phyloP scores from a whole-genome alignment of 1,139 yeast species.

The Saccharomycopsis hybrid region DNA sequence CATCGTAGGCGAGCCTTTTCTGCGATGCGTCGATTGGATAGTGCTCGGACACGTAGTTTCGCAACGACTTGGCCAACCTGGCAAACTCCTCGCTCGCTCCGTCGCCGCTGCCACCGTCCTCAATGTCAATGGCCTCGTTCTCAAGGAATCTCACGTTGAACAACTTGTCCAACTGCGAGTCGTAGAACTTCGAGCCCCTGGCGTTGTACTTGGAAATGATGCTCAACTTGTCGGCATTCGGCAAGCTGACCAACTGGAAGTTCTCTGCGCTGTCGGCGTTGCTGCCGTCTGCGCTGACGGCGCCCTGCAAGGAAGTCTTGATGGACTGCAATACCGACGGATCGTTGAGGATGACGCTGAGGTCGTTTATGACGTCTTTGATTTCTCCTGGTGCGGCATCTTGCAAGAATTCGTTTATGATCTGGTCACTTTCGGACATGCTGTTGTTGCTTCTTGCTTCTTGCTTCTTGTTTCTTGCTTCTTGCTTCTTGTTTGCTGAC shows the following conservation, averaged over 20 bases:
- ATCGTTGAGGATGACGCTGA: slow-evolving; percentile 28
- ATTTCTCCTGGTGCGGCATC: slow-evolving; percentile 33
- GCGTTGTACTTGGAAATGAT: slow-evolving; percentile 14
- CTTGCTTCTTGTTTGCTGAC: too few relatives aligned
- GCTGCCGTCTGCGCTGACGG: slow-evolving; percentile 1
- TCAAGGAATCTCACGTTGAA: slow-evolving; percentile 19
- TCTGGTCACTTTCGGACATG: slow-evolving; percentile 15
- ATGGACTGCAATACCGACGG: slow-evolving; percentile 18
- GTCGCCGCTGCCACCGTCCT: slow-evolving; percentile 1
- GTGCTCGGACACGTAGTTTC: slow-evolving; percentile 36
- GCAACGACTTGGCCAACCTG: slow-evolving; percentile 27
- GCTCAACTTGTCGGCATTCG: slow-evolving; percentile 5
- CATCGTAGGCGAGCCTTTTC: slow-evolving; percentile 40
- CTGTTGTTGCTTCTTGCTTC: too few relatives aligned
- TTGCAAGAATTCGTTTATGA: slow-evolving; percentile 21
- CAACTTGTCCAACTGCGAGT: slow-evolving; percentile 14
- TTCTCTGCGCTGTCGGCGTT: background rate
- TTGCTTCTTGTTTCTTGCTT: too few relatives aligned
- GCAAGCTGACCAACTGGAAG: slow-evolving; percentile 11
- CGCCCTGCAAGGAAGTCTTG: slow-evolving; percentile 7
- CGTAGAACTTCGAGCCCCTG: slow-evolving; percentile 18
- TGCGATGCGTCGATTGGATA: slow-evolving; percentile 39
- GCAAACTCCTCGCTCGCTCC: slow-evolving; percentile 27
- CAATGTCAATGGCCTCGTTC: slow-evolving; percentile 41
- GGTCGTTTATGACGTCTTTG: slow-evolving; percentile 29